Base-by-base conservation (phyloP, 2,329 filamentous ascomycete genomes). In the Xylariaceae sp. region DNA sequence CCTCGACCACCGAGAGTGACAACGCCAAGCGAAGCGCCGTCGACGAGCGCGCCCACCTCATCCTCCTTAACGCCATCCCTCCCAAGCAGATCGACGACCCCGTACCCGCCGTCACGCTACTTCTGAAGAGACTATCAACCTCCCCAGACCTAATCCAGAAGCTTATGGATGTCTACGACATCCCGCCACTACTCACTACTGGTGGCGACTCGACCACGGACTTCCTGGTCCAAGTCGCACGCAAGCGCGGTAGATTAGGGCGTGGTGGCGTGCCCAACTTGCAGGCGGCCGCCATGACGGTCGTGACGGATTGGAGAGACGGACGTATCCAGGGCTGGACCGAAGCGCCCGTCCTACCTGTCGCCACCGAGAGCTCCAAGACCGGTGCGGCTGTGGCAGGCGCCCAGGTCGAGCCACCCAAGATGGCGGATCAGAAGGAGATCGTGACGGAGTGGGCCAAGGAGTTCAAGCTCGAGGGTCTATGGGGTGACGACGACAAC, bases 301-400 rank as follows among this genome's bases (percentile, higher is more conserved):
- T 99, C 58, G 86, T 99, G 59, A 94, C 87, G n/a, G 94, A 99
- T 78, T 96, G 94, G 90, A 85, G 94, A 67, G 93, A 97, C 73
- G 93, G 92, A 30, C 85, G 94, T 55, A 95, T 99, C 68, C 91
- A 95, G 75, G 92, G 92, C 59, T 96, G 92, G 92, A 84, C 87
- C 52, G 88, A 92, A 67, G 83, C 91, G 2, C 92, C 92, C 6
- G 80, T 82, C 41, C 75, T 90, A 61, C 77, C 83, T 15, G 81
- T 88, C 51, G 79, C 80, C 15, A 52, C 60, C n/a, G 62, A 64
- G 41, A 58, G 61, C 2, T 49, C 49, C 18, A 59, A 62, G 51
- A 57, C 18, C 35, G 56, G 13, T 11, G 61, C 47, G 1, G 45
- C 53, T 3, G 55, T 53, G 18, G 53, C 48, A 15, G 55, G 59